Base-by-base conservation (phyloP, 2,329 filamentous ascomycete species). In the Orbilia blumenaviensis region DNA sequence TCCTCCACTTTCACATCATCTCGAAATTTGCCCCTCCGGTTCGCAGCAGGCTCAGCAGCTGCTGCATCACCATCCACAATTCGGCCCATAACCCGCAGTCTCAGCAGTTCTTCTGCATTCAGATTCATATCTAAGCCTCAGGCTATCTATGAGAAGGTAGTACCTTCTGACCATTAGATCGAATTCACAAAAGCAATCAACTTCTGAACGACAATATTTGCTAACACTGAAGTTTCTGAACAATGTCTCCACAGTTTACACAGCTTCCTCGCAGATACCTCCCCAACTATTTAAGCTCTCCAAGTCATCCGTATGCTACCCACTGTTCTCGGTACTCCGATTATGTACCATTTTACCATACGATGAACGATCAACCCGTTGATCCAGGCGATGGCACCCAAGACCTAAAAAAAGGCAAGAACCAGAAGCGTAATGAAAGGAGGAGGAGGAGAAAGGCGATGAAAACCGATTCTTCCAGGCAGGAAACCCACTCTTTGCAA, bases 301-400 rank as follows among this genome's bases (percentile, higher is more conserved):
- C 21, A n/a, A 46, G 46, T 18, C 63, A 63, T 18, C 71, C 71
- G 1, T 75, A 75, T 75, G 71, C 62, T 63, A 56, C 71, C 14
- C 36, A 75, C 63, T 21, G 54, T 18, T 41, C 38, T 50, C 34
- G 63, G 66, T 44, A 63, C 56, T 9, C 46, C 38, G 34, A 63
- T 58, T 38, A 46, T 75, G 36, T 68, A 75, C 63, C 71, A 75
- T 32, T 58, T 41, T 48, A 67, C 71, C 18, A 54, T 75, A 67
- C 71, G 63, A 68, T 75, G 63, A 68, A 68, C 44, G 46, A 63
- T 38, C 56, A 52, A 44, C 12, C 18, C 2, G 38, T n/a, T n/a
- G 25, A 50, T 18, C 46, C 21, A 9, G 42, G 9, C 8, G 36
- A 27, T 38, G 36, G 9, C 27, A 18, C 18, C 34, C 16, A 34